These are phyloP conservation scores for Claviceps sp. DNA, from an alignment of 2,329 filamentous ascomycete species.

Conservation along the genomic window DNA sequence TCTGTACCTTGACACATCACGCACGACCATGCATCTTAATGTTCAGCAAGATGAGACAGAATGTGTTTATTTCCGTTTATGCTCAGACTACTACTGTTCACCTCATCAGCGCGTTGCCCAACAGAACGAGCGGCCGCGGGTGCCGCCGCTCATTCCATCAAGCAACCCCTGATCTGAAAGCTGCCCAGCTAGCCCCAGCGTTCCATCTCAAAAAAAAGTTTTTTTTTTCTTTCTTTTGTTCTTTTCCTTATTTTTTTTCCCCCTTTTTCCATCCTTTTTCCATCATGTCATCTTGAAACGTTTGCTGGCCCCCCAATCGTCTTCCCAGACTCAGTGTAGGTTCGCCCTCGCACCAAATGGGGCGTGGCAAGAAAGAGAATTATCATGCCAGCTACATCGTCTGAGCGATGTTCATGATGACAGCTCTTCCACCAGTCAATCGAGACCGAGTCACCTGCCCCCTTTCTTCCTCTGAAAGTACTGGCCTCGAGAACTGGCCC, in stretches of 20 bases:
- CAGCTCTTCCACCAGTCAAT: not conserved
- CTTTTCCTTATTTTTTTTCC: not conserved
- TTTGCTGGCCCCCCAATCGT: no score
- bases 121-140: not conserved
- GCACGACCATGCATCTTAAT: not conserved
- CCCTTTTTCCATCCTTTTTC: no score
- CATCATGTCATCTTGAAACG: no score
- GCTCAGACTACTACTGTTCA: slow-evolving; percentile 4
- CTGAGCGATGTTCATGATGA: not conserved
- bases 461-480: not conserved
- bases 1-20: not conserved
- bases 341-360: slow-evolving; percentile 1
- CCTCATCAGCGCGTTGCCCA: not conserved
- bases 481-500: not conserved
- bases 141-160: not conserved
- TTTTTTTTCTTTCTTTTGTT: slow-evolving; percentile 8
- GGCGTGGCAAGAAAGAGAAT: not conserved
- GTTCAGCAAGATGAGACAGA: not conserved
- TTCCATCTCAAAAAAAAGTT: slow-evolving; percentile 16
- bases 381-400: not conserved
- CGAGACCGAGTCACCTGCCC: not conserved
- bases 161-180: slow-evolving; percentile 6
- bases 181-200: slow-evolving; percentile 5
- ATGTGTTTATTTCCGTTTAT: not conserved
- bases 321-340: slow-evolving; percentile 1